Percentiles rank a stretch among this genome's conserved stretches.
Evolutionary conservation across 1,284 basidiomycete genomes (phyloP).

Genomic region (Exsudoporus floridanus): DNA sequence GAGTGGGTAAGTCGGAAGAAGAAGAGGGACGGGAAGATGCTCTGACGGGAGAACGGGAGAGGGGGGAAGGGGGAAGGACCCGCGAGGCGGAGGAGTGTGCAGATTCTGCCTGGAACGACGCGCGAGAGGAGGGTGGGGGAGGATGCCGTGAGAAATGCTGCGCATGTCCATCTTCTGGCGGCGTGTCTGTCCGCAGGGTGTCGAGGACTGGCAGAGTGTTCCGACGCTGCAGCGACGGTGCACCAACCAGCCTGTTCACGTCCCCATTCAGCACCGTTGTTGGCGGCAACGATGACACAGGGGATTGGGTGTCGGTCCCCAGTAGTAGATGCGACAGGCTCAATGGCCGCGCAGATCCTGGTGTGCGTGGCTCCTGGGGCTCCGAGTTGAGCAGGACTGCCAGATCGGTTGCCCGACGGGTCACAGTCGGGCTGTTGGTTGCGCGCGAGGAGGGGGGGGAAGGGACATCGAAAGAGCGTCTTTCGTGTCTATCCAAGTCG

Average conservation of each 20-base stretch:
- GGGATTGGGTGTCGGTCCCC: constrained; percentile 30
- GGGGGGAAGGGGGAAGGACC: constrained; percentile 29
- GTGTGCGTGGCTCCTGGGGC: constrained; percentile 42
- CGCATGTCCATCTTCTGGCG: constrained; percentile 22
- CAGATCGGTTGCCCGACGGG: constrained; percentile 65
- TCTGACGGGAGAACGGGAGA: constrained; percentile 31
- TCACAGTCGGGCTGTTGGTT: constrained; percentile 46
- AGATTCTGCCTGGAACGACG: constrained; percentile 31
- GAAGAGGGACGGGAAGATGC: constrained; percentile 30
- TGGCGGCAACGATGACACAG: constrained; percentile 7
- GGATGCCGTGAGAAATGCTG: constrained; percentile 31
- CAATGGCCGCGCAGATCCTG: constrained; percentile 42
- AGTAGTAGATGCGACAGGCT: constrained; percentile 55
- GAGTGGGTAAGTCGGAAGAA: constrained; percentile 19
- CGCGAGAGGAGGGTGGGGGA: constrained; percentile 29
- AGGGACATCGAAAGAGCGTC: constrained; percentile 29
- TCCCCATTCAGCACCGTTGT: constrained; percentile 18
- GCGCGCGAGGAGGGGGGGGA: constrained; percentile 36
- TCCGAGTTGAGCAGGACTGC: constrained; percentile 68
- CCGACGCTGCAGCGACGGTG: constrained; percentile 42
- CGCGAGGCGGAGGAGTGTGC: constrained; percentile 22
- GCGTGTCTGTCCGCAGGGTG: constrained; percentile 28
- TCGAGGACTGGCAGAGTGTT: constrained; percentile 35
- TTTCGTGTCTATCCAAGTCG: constrained; percentile 32
- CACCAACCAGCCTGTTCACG: constrained; percentile 42